Evolutionary conservation across 768 basidiomycete species (phyloP), one percentile per base, ranked within the genome.

Genomic region (Trametes villosa): DNA sequence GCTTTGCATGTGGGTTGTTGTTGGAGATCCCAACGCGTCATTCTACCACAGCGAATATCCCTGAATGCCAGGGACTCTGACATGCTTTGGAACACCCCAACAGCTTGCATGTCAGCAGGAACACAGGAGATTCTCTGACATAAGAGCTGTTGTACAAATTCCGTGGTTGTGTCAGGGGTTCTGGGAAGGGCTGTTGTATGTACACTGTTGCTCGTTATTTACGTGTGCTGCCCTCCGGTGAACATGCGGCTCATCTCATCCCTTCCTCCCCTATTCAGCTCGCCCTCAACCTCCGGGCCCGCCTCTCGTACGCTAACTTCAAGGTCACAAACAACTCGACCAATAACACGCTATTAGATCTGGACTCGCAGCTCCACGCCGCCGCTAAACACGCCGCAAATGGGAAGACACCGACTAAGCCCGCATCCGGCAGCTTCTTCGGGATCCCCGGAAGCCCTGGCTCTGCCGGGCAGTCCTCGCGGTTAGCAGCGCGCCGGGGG

Each of bases 271-370:
- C 56, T 59, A 52, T 67, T 55, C 77, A 94, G 92, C 85, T 94
- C 31, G 90, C 91, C 69, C 89, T 89, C 71, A 86, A 83, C 54
- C 81, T 94, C 57, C 86, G 92, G 62, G 82, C 91, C 67, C 87
- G 91, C 65, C 83, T 94, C 52, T 83, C 89, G 0, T 91, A 92
- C 74, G 92, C 92, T 24, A 87, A 88, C 1, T 92, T 89, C 81
- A 94, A 94, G 76, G 90, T 92, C 5, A 81, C 81, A 15, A 83
- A 91, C 73, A 89, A 91, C 71, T 75, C 90, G 56, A 78, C 87
- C 11, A 83, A 86, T 56, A 77, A 86, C 50, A 79, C 87, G 45
- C 76, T 92, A 49, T 81, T 82, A 68, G 90, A 92, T 63, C 82
- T 92, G 47, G 92, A 94, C 72, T 81, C 83, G 17, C 86, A 86